Conservation (phyloP, 2,329 filamentous ascomycete genomes). For the Colletotrichum sp. region DNA sequence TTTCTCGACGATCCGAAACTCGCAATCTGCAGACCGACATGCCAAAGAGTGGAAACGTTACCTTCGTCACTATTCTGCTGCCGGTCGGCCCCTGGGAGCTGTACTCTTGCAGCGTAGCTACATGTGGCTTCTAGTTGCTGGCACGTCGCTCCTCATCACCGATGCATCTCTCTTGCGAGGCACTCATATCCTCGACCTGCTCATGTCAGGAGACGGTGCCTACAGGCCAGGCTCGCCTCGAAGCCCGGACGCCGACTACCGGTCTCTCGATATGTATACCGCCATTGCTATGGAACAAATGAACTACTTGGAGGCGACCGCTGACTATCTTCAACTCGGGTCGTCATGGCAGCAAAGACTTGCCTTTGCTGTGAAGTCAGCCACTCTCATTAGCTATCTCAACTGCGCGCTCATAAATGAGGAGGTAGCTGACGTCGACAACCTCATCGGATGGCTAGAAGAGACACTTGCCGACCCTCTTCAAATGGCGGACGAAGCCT, state of each 20-base stretch:
- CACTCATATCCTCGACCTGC: conserved; percentile 74
- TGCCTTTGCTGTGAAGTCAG: conserved; percentile 84
- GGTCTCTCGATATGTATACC: conserved; percentile 68
- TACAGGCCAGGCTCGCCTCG: conserved; percentile 45
- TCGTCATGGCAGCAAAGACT: conserved; percentile 87
- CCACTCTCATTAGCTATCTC: conserved; percentile 81
- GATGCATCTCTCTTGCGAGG: conserved; percentile 64
- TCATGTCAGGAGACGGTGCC: conserved; percentile 64
- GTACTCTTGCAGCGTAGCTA: conserved; percentile 92
- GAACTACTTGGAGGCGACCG: conserved; percentile 83
- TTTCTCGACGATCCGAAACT: conserved; percentile 87
- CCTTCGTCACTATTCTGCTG: conserved; percentile 79
- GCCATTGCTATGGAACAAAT: conserved; percentile 83
- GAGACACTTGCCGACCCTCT: conserved; percentile 77
- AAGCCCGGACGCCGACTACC: conserved; percentile 56
- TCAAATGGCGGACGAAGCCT: conserved; percentile 80
- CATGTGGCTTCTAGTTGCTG: conserved; percentile 81
- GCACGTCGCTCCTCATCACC: conserved; percentile 74
- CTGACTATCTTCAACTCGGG: conserved; percentile 87
- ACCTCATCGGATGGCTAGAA: conserved; percentile 85
- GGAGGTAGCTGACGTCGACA: conserved; percentile 78
- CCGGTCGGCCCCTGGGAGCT: conserved; percentile 82
- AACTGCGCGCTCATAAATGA: conserved; percentile 86
- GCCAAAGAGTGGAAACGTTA: conserved; percentile 89
- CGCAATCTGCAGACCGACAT: conserved; percentile 66